Percentiles rank a stretch among this genome's conserved stretches.
Conservation (phyloP, 306 rosid species). For the Rosa chinensis region DNA sequence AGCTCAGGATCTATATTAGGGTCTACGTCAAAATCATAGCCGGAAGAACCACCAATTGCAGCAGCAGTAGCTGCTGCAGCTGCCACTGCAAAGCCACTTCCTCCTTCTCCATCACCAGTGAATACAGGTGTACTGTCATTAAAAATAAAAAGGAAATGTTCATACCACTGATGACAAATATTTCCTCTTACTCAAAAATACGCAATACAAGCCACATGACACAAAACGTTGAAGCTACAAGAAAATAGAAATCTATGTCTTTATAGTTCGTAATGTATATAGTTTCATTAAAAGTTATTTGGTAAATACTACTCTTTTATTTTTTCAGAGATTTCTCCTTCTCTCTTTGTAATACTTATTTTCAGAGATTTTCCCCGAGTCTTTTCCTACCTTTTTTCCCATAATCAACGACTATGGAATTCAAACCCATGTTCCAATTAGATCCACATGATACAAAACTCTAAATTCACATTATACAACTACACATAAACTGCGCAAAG, state of each 20-base stretch:
- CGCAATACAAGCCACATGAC: not conserved
- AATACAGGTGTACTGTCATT: constrained; percentile 46
- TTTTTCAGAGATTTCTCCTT: not conserved
- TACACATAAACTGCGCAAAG: not conserved
- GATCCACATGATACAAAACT: not conserved
- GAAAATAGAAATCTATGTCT: not conserved
- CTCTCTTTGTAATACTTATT: not conserved
- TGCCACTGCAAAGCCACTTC: constrained; percentile 37
- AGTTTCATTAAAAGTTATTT: not conserved
- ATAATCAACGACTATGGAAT: not conserved
- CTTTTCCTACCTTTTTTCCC: not conserved
- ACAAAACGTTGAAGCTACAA: constrained; percentile 6
- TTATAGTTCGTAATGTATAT: not conserved
- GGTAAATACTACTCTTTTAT: not conserved
- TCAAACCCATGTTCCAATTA: not conserved
- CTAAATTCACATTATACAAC: not conserved
- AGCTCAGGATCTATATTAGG: constrained; percentile 45
- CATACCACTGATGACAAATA: not conserved
- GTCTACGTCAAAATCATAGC: constrained; percentile 41
- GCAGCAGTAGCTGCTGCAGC: constrained; percentile 39
- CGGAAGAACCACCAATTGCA: constrained; percentile 32
- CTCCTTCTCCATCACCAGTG: constrained; percentile 44
- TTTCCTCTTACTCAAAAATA: not conserved
- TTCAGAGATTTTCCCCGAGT: not conserved
- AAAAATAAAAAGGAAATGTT: not conserved